Base-by-base conservation (phyloP, 208 protist species). In the Angomonas ambiguus region DNA sequence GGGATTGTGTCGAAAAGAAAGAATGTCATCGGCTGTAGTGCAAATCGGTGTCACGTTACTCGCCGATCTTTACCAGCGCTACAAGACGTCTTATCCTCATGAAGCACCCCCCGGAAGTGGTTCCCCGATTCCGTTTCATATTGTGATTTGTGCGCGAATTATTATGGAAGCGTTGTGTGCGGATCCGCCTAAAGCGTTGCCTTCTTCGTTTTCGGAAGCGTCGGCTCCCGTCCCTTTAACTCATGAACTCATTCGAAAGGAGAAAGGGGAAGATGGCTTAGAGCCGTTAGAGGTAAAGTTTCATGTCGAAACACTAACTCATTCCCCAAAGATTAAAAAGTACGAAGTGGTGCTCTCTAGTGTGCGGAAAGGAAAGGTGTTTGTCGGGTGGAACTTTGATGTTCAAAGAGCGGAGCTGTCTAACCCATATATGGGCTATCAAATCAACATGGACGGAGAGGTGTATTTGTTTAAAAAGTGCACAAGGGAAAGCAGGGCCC, bases 41-140 rank as follows among this genome's bases (percentile, higher is more conserved):
- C 90, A 96, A 64, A 82, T 91, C 42, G 90, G 87, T 35, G 83
- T 93, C n/a, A 86, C 76, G 5, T 62, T 96, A 16, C 71, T 96
- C 8, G 81, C 83, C 3, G 82, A 92, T 63, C 69, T 96, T n/a
- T 78, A 85, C 49, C 62, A 76, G 59, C 82, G 90, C 13, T 95
- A 92, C 61, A 68, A 74, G 60, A 57, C 64, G 10, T 72, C 79
- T 45, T 70, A 78, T n/a, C 80, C 10, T 3, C 18, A 5, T 13
- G 45, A 53, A 20, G 49, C 24, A 5, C 45, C 58, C n/a, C n/a
- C 24, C 20, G 33, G 34, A 22, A 20, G 18, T 27, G 20, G 76
- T 1, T 76, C 70, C 25, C 48, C 55, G 38, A 82, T 96, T n/a
- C 90, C 90, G 25, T 96, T 87, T 70, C 77, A 79, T 16, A 68